Percentiles rank a stretch among this genome's conserved stretches.
Conservation (phyloP, 2,329 filamentous ascomycete genomes). For the Monilinia polystroma region DNA sequence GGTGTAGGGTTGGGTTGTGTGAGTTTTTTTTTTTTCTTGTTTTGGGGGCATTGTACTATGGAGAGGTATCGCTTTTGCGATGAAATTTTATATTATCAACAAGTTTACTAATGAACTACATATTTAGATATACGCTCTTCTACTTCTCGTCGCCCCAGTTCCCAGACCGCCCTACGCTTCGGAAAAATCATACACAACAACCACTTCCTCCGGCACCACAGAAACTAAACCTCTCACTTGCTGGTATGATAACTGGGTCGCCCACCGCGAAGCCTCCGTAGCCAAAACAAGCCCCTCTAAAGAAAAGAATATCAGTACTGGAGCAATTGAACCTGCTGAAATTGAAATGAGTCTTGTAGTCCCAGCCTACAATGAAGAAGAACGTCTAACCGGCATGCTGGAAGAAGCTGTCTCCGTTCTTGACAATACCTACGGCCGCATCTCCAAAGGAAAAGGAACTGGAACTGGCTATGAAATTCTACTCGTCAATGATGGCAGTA, state of each 20-base stretch:
- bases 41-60: slow-evolving; percentile 17
- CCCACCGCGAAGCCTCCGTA: slow-evolving; percentile 55
- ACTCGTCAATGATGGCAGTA: slow-evolving; percentile 85
- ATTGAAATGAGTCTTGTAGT: slow-evolving; percentile 90
- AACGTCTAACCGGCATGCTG: slow-evolving; percentile 78
- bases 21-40: neutral
- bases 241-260: slow-evolving; percentile 79
- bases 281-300: neutral
- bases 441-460: slow-evolving; percentile 39
- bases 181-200: slow-evolving; percentile 83
- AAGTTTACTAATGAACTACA: neutral
- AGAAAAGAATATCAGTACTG: slow-evolving; percentile 40
- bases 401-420: slow-evolving; percentile 89
- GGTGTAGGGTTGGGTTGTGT: slow-evolving; percentile 12
- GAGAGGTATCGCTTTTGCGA: neutral
- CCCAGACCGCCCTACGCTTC: slow-evolving; percentile 72
- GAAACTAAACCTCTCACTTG: slow-evolving; percentile 65
- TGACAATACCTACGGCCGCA: slow-evolving; percentile 68
- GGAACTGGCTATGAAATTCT: slow-evolving; percentile 76
- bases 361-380: slow-evolving; percentile 92
- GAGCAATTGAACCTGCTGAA: slow-evolving; percentile 69
- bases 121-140: slow-evolving; percentile 61
- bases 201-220: slow-evolving; percentile 62
- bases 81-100: neutral
- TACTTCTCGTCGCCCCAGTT: slow-evolving; percentile 75